Conservation (phyloP, 441 rosid genomes). For the Mallotus japonicus region DNA sequence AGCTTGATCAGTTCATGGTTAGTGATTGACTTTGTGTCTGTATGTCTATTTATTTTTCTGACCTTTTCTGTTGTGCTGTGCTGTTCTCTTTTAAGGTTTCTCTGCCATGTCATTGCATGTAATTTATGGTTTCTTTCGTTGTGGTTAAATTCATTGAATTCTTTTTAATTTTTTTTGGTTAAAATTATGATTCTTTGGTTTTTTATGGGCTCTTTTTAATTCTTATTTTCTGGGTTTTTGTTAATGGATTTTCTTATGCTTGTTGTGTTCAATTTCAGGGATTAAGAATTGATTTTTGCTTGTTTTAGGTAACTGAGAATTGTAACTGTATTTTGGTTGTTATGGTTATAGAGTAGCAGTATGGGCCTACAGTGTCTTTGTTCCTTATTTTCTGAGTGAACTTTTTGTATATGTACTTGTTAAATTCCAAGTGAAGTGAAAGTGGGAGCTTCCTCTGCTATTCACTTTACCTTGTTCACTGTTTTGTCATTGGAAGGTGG, state of each 20-base stretch:
- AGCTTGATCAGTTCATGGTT: slow-evolving; percentile 98
- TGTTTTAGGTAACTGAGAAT: background rate
- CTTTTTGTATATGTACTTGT: background rate
- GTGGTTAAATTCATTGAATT: background rate
- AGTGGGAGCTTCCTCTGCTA: background rate
- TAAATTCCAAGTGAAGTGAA: background rate
- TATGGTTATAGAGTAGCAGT: background rate
- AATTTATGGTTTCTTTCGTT: background rate
- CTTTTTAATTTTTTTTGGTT: background rate
- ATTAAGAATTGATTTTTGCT: background rate
- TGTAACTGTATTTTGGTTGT: background rate
- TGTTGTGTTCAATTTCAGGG: slow-evolving; percentile 5
- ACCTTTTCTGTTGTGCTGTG: background rate
- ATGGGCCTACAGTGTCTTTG: background rate
- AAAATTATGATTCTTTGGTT: background rate
- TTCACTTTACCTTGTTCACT: background rate
- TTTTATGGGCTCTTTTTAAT: background rate
- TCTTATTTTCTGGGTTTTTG: background rate
- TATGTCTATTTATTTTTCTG: background rate
- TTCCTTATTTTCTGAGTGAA: background rate
- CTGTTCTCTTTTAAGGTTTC: background rate
- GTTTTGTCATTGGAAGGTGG: slow-evolving; percentile 6
- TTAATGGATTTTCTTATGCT: background rate
- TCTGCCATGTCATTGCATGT: background rate
- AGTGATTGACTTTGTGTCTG: slow-evolving; percentile 1